Evolutionary conservation across 1,284 basidiomycete genomes (phyloP), one percentile per base, ranked within the genome.

Genomic region (Sanghuangporus weigelae): DNA sequence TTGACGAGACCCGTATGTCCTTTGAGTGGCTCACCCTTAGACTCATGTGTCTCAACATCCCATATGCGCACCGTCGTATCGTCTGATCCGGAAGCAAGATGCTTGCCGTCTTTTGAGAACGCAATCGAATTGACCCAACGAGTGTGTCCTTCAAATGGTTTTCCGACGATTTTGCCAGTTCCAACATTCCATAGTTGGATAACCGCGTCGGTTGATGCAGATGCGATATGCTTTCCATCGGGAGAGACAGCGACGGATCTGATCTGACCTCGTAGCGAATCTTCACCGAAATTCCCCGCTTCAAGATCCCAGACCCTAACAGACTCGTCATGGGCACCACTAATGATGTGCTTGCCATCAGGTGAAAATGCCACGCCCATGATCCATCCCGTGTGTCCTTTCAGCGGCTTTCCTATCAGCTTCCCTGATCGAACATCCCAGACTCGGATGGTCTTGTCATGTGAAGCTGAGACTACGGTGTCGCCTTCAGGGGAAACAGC

Each of bases 241-340:
- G 14, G 7, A 54, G 3, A 63, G 7, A 11, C 35, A 55, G 57
- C 16, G 44, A 76, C 91, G 71, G 64, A 95, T 86, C 65, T 92
- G 79, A 70, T 78, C 73, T 98, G 96, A 0, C 96, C 96, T 26
- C 79, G 76, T 21, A 98, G 79, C 12, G 89, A 79, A 53, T 89
- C 84, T 35, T 95, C 72, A 57, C 35, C 26, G 10, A 84, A 75
- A 31, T 78, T 74, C 0, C 96, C 96, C 10, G 79, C 82, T 72
- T 92, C 89, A 57, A 98, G 84, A 73, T 99, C 92, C 96, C 96
- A 99, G 0, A 98, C 92, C 0, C 94, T 84, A 58, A 98, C 72
- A 1, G 93, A 94, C 21, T 82, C 80, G 70, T 98, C 95, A 12
- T 96, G 83, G 44, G 94, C 93, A 58, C 95, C 96, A 0, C 93